These are phyloP conservation scores for Trifolium subterraneum DNA, from an alignment of 306 rosid species.

Conservation along the genomic window DNA sequence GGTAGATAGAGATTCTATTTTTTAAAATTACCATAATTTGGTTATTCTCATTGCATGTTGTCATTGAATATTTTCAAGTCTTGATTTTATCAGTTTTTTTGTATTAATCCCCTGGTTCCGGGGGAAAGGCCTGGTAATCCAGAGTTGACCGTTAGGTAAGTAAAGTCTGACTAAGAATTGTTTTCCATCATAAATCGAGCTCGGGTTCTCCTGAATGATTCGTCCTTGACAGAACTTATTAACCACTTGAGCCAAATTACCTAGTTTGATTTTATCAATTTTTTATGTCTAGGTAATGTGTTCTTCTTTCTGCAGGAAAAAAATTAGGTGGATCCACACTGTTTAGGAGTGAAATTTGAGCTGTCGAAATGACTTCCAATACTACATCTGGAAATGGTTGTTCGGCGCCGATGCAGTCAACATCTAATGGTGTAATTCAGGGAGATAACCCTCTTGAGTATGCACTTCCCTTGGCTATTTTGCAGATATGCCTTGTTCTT, in stretches of 20 bases:
- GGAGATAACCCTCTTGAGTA: conserved; percentile 86
- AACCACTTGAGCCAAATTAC: no score
- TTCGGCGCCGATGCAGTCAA: conserved; percentile 66
- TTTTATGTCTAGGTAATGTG: neutral
- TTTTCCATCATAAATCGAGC: no score
- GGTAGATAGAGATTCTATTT: no score
- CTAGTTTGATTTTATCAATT: neutral
- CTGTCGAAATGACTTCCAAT: conserved; percentile 54
- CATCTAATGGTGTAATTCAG: conserved; percentile 83
- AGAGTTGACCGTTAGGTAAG: no score
- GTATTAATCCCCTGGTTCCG: no score
- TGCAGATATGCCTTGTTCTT: conserved; percentile 57
- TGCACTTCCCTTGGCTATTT: conserved; percentile 71
- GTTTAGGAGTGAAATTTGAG: neutral
- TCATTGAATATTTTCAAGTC: neutral
- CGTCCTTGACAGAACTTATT: no score
- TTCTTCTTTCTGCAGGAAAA: conserved; percentile 35
- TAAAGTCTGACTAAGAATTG: no score
- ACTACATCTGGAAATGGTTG: conserved; percentile 46
- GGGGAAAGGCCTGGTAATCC: no score
- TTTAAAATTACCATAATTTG: no score
- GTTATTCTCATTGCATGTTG: no score
- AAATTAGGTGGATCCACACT: conserved; percentile 32
- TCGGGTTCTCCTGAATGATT: no score
- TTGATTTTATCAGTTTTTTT: neutral